These are phyloP conservation scores for Sclerotinia subarctica DNA, from an alignment of 2,329 filamentous ascomycete species.

Conservation along the genomic window DNA sequence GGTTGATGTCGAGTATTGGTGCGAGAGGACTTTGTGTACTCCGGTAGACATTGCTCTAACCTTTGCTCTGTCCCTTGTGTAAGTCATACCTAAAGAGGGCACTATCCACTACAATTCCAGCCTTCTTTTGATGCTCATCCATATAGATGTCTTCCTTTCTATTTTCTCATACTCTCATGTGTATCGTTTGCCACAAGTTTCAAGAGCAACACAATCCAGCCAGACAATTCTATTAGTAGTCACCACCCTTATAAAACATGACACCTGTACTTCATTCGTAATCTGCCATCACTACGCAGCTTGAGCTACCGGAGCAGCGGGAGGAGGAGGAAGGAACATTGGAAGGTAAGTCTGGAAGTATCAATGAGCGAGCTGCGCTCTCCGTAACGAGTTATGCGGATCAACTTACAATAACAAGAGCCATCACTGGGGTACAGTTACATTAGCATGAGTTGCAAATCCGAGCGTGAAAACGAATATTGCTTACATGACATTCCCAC, in stretches of 20 bases:
- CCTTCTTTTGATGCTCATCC: background rate
- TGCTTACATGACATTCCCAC: constrained; percentile 71
- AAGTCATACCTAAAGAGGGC: background rate
- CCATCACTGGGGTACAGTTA: constrained; percentile 33
- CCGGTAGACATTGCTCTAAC: background rate
- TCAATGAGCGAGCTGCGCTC: background rate
- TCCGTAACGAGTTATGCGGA: background rate
- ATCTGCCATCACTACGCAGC: constrained; percentile 27
- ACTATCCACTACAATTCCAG: background rate
- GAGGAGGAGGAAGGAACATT: constrained; percentile 58
- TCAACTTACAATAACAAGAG: constrained; percentile 43
- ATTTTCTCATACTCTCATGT: background rate
- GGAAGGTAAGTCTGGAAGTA: constrained; percentile 56
- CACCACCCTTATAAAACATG: background rate
- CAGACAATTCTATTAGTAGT: background rate
- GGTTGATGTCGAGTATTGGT: background rate
- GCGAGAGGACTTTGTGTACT: background rate
- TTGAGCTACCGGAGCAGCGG: constrained; percentile 47
- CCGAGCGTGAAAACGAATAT: background rate
- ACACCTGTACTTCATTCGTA: background rate
- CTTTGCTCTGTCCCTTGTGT: background rate
- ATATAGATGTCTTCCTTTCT: background rate
- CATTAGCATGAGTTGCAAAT: background rate
- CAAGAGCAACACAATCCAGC: background rate
- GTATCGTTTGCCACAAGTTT: background rate